Evolutionary conservation across 2,329 filamentous ascomycete species (phyloP).

Genomic region (Penicillium sp.): DNA sequence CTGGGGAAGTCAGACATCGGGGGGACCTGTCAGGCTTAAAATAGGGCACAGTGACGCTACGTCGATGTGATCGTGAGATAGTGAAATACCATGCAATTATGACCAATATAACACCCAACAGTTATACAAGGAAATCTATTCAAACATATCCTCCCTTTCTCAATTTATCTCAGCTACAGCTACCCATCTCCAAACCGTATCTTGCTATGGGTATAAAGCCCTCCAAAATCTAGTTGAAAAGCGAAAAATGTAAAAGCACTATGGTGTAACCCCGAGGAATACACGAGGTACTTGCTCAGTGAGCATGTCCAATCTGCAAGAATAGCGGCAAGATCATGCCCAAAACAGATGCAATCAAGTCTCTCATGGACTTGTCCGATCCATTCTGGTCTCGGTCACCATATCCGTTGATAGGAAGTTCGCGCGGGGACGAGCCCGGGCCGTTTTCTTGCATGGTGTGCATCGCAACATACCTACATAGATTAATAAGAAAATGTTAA

Average conservation of each 20-base stretch:
- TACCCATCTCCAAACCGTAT: constrained; percentile 8
- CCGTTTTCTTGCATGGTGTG: constrained; percentile 85
- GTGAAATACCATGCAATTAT: constrained; percentile 30
- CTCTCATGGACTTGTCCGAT: constrained; percentile 45
- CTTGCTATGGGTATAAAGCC: constrained; percentile 23
- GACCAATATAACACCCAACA: constrained; percentile 18
- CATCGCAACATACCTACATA: constrained; percentile 86
- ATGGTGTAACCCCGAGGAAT: background rate
- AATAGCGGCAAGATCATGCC: constrained; percentile 51
- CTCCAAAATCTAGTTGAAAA: constrained; percentile 15
- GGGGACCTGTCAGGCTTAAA: constrained; percentile 15
- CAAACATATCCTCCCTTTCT: constrained; percentile 11
- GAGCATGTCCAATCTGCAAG: constrained; percentile 49
- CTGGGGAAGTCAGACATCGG: background rate
- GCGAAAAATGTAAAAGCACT: constrained; percentile 6
- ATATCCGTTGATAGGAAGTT: constrained; percentile 44
- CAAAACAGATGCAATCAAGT: constrained; percentile 48
- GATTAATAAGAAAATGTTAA: constrained; percentile 15
- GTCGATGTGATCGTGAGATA: constrained; percentile 30
- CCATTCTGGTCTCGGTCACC: constrained; percentile 39
- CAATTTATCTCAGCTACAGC: constrained; percentile 3
- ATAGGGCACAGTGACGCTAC: constrained; percentile 26
- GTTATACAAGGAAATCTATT: constrained; percentile 20
- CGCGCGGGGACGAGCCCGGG: constrained; percentile 32
- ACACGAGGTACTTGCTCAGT: constrained; percentile 29